Evolutionary conservation across 495 filamentous ascomycete species (phyloP), one percentile per base, ranked within the genome.

Genomic region (Lophium mytilinum): DNA sequence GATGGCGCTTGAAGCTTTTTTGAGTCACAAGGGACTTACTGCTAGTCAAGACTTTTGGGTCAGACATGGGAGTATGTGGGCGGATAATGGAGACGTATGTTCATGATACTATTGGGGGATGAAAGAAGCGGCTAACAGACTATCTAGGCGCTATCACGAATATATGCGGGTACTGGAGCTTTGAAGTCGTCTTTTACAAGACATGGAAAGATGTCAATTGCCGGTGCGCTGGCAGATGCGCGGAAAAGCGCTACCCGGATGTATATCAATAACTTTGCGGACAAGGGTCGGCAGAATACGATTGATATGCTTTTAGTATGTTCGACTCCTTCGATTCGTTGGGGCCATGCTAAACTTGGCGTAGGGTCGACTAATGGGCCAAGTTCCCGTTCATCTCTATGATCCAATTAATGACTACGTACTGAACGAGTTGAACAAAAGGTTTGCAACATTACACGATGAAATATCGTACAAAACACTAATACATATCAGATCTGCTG

Each of bases 201-300:
- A 43, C 83, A 86, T 66, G 93, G 93, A 24, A 98, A 96, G 71
- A 95, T 95, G 90, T 95, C 90, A 14, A 64, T 96, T 37, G 90
- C 91, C 8, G 93, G 93, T 18, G 89, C 89, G n/a, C 80, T 98
- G 53, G 90, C 93, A 45, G 93, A 98, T 73, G 88, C 88, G 3
- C 82, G 94, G 33, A 98, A 98, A 72, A 94, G 88, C 65, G 92
- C 90, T 6, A 91, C 91, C 19, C 79, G 93, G 35, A 77, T 96
- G 51, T 97, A 96, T 69, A 88, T 96, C 69, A 98, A 97, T 67
- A 98, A 96, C 64, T 98, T 98, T 63, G 81, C 88, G 1, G 93
- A 98, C 67, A 95, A 95, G 63, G 85, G 85, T 14, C 79, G 90
- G 51, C 93, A 98, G 67, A 90, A 87, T 57, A 97, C 89, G 4